Percentiles rank a stretch among this genome's conserved stretches.
Conservation (phyloP, 495 filamentous ascomycete genomes). For the Penicillium psychrofluorescens region DNA sequence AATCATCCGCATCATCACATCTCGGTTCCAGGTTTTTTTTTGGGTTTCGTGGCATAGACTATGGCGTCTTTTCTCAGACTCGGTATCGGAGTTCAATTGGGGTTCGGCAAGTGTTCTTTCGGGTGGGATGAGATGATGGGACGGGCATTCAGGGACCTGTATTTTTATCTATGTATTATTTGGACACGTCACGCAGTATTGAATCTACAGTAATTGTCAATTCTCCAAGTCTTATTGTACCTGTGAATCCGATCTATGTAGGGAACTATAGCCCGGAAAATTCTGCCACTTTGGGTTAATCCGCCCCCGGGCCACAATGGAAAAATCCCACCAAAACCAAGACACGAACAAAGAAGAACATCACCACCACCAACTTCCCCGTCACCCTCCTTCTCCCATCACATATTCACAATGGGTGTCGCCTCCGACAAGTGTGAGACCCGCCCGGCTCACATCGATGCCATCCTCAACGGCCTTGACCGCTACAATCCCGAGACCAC, state of each 20-base stretch:
- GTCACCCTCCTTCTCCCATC: conserved; percentile 20
- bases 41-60: conserved; percentile 28
- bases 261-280: conserved; percentile 11
- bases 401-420: conserved; percentile 33
- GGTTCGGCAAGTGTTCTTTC: conserved; percentile 1
- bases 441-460: conserved; percentile 82
- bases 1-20: neutral
- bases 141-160: conserved; percentile 20
- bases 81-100: conserved; percentile 23
- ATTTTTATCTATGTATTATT: conserved; percentile 20
- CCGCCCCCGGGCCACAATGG: conserved; percentile 28
- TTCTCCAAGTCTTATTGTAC: too few relatives aligned
- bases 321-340: conserved; percentile 36
- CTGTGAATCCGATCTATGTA: too few relatives aligned
- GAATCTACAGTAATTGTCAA: too few relatives aligned
- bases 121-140: conserved; percentile 10
- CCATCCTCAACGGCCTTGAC: conserved; percentile 88
- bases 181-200: neutral
- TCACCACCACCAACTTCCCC: too few relatives aligned
- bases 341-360: conserved; percentile 7
- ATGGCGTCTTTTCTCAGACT: conserved; percentile 27
- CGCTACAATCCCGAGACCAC: conserved; percentile 98
- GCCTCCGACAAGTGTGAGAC: conserved; percentile 51
- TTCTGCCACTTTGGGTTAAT: conserved; percentile 12
- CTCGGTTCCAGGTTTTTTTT: conserved; percentile 3